Base-by-base conservation (phyloP, 1,284 basidiomycete species). In the Apiotrichum gamsii region DNA sequence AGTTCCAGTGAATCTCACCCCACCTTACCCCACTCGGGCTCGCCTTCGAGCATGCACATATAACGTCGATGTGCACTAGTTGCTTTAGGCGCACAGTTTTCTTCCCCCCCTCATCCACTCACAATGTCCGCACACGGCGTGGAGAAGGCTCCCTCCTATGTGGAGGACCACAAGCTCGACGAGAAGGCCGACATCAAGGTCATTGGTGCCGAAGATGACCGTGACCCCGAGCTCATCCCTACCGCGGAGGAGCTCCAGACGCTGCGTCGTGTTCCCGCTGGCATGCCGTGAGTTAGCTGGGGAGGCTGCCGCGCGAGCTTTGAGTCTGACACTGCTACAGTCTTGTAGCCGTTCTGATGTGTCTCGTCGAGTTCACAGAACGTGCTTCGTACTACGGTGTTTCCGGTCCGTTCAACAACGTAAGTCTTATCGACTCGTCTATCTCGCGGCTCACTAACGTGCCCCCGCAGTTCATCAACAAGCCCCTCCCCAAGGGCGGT, bases 201-300 rank as follows among this genome's bases (percentile, higher is more conserved):
- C 23, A 39, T 43, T n/a, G 53, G 54, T 31, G 43, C 28, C n/a
- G 45, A 39, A 16, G 52, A 51, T 14, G 60, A 58, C 25, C 52
- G 62, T 19, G 73, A 76, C 38, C 80, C 79, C 19, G 75, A 82
- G 41, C 76, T 78, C 49, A 79, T 82, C 51, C 86, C 86, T 3
- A 84, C 84, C 2, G 80, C 80, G 24, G 80, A 87, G 62, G 85
- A 87, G 69, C 67, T 74, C 20, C 57, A 54, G 5, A 81, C 78
- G 11, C 75, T 86, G 32, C 76, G 81, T 23, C 79, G 80, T 29
- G 79, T 87, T 5, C 45, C 58, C 2, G 64, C 56, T 4, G 39
- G 43, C 11, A 57, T 65, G 46, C 60, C 49, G 39, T 44, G 21
- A 25, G 43, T 38, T 20, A 28, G 11, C 25, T 11, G 25, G 25